Conservation (phyloP, 2,329 filamentous ascomycete genomes). For the Zymoseptoria passerinii region DNA sequence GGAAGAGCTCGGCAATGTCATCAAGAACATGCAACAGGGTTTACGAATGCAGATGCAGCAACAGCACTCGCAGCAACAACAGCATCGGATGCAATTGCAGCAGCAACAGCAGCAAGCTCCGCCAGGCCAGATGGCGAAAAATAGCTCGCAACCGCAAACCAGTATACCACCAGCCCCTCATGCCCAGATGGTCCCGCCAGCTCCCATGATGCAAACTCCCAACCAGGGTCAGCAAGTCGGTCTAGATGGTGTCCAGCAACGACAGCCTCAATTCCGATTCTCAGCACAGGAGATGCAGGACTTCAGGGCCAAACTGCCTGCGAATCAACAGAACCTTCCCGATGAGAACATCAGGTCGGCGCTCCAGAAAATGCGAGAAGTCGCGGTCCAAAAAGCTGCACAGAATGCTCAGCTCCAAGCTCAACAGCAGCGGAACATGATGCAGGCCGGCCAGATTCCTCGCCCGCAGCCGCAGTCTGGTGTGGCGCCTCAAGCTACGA, state of each 20-base stretch:
- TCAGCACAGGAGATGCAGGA: not conserved
- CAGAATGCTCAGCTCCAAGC: not conserved
- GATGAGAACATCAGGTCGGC: not conserved
- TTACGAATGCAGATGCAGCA: slow-evolving; percentile 30
- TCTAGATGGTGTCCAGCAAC: not conserved
- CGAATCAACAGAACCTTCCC: not conserved
- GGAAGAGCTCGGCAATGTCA: slow-evolving; percentile 15
- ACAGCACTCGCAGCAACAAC: slow-evolving; percentile 19
- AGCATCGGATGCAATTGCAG: slow-evolving; percentile 6
- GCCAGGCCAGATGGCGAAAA: not conserved
- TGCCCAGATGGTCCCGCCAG: slow-evolving; percentile 34
- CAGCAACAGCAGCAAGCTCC: not conserved
- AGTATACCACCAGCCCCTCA: slow-evolving; percentile 25
- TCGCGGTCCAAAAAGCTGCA: not conserved
- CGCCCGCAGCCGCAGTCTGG: not conserved
- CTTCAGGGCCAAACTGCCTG: not conserved
- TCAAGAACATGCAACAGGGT: slow-evolving; percentile 23
- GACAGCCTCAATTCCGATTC: not conserved
- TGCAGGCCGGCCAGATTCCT: not conserved
- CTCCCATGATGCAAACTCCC: slow-evolving; percentile 16
- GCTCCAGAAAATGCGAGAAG: not conserved
- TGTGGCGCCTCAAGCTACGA: not conserved
- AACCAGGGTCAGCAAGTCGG: slow-evolving; percentile 1
- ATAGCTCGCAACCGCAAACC: not conserved
- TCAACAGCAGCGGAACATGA: not conserved